These are phyloP conservation scores for Ophiostoma australiae DNA, from an alignment of 2,329 filamentous ascomycete genomes.

Conservation along the genomic window DNA sequence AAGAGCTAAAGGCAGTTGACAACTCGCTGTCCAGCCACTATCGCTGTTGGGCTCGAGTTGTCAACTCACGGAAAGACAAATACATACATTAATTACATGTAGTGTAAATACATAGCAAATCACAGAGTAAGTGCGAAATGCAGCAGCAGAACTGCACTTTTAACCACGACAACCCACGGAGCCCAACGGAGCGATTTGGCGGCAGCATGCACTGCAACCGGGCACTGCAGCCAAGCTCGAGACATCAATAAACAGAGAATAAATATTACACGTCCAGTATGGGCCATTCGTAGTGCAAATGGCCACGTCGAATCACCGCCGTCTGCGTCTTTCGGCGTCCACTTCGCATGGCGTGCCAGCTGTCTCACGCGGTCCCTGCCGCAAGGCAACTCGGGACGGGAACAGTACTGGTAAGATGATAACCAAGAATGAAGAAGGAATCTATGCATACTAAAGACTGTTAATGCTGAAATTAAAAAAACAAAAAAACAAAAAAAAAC, in stretches of 20 bases:
- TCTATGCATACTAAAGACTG: no score
- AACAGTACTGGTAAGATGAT: background rate
- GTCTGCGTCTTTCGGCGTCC: background rate
- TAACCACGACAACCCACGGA: background rate
- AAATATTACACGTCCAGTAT: no score
- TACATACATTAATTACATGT: no score
- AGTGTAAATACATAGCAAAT: no score
- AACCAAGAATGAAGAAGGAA: no score
- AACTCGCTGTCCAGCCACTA: background rate
- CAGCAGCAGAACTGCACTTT: background rate
- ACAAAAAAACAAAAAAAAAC: background rate
- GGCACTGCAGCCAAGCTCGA: no score
- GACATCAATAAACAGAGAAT: no score
- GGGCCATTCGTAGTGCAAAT: no score
- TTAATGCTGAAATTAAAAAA: background rate
- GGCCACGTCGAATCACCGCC: background rate
- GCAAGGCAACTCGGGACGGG: background rate
- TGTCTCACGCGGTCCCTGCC: conserved; percentile 5
- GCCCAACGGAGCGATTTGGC: background rate
- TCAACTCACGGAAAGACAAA: background rate
- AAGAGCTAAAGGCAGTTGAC: background rate
- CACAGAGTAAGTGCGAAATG: no score
- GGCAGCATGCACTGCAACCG: background rate
- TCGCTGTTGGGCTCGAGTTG: background rate
- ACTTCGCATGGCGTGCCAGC: background rate